Evolutionary conservation across 1,284 basidiomycete species (phyloP).

Genomic region (Omphalotus olearius): DNA sequence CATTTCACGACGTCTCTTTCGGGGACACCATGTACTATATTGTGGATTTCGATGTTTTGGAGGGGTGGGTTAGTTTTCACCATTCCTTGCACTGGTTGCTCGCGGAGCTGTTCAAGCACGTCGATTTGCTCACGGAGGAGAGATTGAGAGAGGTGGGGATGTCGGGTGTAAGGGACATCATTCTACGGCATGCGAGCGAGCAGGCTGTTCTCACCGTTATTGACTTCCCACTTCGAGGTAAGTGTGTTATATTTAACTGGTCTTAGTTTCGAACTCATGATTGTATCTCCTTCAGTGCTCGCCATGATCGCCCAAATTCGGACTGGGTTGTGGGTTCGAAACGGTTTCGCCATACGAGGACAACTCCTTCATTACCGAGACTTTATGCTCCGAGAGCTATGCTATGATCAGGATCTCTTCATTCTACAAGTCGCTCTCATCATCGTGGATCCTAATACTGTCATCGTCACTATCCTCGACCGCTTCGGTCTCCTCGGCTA

Average conservation of each 20-base stretch:
- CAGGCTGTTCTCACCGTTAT: slow-evolving; percentile 67
- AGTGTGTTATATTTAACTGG: slow-evolving; percentile 22
- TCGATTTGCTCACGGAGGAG: slow-evolving; percentile 57
- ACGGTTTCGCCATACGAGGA: slow-evolving; percentile 92
- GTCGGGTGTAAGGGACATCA: slow-evolving; percentile 54
- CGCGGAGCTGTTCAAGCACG: slow-evolving; percentile 87
- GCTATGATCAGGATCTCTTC: slow-evolving; percentile 96
- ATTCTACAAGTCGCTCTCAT: slow-evolving; percentile 85
- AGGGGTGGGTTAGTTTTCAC: slow-evolving; percentile 90
- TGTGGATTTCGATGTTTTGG: slow-evolving; percentile 74
- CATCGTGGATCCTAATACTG: slow-evolving; percentile 74
- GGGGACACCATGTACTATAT: slow-evolving; percentile 56
- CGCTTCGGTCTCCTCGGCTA: slow-evolving; percentile 82
- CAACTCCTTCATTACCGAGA: slow-evolving; percentile 98
- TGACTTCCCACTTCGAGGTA: slow-evolving; percentile 85
- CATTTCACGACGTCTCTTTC: slow-evolving; percentile 64
- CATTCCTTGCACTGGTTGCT: slow-evolving; percentile 92
- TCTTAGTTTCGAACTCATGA: slow-evolving; percentile 2
- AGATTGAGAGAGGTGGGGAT: slow-evolving; percentile 49
- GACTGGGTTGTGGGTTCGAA: slow-evolving; percentile 95
- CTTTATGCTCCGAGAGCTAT: slow-evolving; percentile 91
- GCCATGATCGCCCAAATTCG: slow-evolving; percentile 93
- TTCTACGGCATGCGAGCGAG: slow-evolving; percentile 56
- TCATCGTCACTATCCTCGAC: slow-evolving; percentile 86
- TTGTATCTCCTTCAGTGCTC: slow-evolving; percentile 47